phyloP scores from a whole-genome alignment of 495 filamentous ascomycete genomes.

The Margaritispora aquatica region DNA sequence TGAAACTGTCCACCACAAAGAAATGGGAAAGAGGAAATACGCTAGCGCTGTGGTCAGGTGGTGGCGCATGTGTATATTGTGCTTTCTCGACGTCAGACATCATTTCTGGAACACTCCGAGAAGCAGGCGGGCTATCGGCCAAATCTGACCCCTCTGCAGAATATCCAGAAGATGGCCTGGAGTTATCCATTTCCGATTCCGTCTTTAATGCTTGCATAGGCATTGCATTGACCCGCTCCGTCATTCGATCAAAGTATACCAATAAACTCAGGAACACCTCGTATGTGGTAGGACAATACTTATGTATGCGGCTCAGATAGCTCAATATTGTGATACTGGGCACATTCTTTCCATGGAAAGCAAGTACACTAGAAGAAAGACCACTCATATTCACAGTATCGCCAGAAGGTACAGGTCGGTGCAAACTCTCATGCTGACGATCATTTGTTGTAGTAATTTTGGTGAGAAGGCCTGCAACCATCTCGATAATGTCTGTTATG shows the following conservation, averaged over 20 bases:
- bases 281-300: slow-evolving; percentile 98
- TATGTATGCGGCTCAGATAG: slow-evolving; percentile 94
- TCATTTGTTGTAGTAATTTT: slow-evolving; percentile 99
- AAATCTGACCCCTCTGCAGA: slow-evolving; percentile 24
- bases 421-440: slow-evolving; percentile 76
- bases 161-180: slow-evolving; percentile 19
- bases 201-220: slow-evolving; percentile 15
- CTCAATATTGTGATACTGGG: slow-evolving; percentile 95
- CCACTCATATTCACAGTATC: slow-evolving; percentile 64
- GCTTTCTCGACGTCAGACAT: slow-evolving; percentile 15
- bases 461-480: slow-evolving; percentile 96
- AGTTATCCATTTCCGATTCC: slow-evolving; percentile 10
- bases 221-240: slow-evolving; percentile 73
- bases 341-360: slow-evolving; percentile 99
- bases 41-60: slow-evolving; percentile 22
- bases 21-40: slow-evolving; percentile 53
- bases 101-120: slow-evolving; percentile 17
- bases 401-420: slow-evolving; percentile 60
- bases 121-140: slow-evolving; percentile 21
- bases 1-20: slow-evolving; percentile 98
- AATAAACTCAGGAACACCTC: slow-evolving; percentile 94
- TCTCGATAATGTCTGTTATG: slow-evolving; percentile 96
- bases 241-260: slow-evolving; percentile 99
- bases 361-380: slow-evolving; percentile 84
- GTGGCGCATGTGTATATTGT: slow-evolving; percentile 25